phyloP scores from a whole-genome alignment of 805 yeast genomes.

The Candida orba region DNA sequence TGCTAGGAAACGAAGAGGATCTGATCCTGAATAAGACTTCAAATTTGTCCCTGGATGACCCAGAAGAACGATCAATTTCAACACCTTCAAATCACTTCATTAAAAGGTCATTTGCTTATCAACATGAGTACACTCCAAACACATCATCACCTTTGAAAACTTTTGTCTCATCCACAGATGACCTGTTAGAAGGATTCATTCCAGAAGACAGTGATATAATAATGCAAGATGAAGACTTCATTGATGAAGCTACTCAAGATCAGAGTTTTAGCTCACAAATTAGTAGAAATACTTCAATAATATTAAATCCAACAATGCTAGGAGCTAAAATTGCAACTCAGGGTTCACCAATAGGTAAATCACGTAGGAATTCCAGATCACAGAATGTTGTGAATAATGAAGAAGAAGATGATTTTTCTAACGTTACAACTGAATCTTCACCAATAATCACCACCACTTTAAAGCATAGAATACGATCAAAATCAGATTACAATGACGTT shows the following conservation, averaged over 20 bases:
- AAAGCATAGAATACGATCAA: slow-evolving; percentile 1
- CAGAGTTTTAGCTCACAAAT: slow-evolving; percentile 1
- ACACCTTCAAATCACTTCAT: not conserved
- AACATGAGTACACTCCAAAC: slow-evolving; percentile 16
- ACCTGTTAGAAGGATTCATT: not conserved
- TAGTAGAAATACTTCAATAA: slow-evolving; percentile 5
- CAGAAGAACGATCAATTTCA: not conserved
- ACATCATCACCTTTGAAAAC: slow-evolving; percentile 11
- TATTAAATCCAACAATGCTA: slow-evolving; percentile 20
- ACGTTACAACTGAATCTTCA: slow-evolving; percentile 1
- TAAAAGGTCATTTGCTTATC: not conserved
- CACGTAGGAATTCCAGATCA: not conserved
- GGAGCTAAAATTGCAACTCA: slow-evolving; percentile 23
- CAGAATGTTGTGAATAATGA: not conserved
- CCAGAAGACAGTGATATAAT: slow-evolving; percentile 5
- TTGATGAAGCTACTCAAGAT: not conserved
- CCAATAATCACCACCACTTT: not conserved
- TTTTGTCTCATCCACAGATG: not conserved
- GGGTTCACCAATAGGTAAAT: slow-evolving; percentile 8
- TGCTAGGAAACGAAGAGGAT: not conserved
- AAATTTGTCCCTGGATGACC: not conserved
- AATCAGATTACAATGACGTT: not conserved
- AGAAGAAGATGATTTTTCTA: not conserved
- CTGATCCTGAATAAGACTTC: not conserved
- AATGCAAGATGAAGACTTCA: slow-evolving; percentile 7